These are phyloP conservation scores for Mallotus repandus DNA, from an alignment of 441 rosid genomes.

Conservation along the genomic window DNA sequence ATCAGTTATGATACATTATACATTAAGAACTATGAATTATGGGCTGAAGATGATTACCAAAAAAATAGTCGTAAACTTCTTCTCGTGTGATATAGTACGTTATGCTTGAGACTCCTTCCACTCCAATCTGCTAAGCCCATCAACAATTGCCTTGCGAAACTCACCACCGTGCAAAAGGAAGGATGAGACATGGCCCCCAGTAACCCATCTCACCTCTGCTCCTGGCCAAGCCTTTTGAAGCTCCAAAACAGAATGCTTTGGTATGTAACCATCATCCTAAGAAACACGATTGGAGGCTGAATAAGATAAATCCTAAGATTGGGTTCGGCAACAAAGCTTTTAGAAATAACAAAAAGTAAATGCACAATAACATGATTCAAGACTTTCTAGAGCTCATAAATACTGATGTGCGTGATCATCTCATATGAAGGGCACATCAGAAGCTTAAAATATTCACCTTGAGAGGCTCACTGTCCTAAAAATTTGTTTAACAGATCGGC, in stretches of 20 bases:
- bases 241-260: conserved; percentile 86
- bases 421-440: too few species aligned
- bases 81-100: not conserved
- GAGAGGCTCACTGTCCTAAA: too few species aligned
- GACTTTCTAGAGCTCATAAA: too few species aligned
- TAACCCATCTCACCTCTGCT: conserved; percentile 99
- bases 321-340: not conserved
- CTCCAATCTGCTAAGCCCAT: conserved; percentile 50
- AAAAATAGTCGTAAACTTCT: conserved; percentile 3
- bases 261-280: conserved; percentile 97
- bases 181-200: conserved; percentile 90
- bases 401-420: too few species aligned
- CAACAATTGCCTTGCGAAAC: conserved; percentile 72
- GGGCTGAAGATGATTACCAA: conserved; percentile 15
- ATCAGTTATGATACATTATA: conserved; percentile 27
- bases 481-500: too few species aligned
- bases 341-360: not conserved
- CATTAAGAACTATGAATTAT: not conserved
- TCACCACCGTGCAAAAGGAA: conserved; percentile 72
- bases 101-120: conserved; percentile 57
- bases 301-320: not conserved
- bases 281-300: conserved; percentile 13
- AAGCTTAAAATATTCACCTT: too few species aligned
- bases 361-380: not conserved
- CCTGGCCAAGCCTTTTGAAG: conserved; percentile 99